These are phyloP conservation scores for Rhizophagus clarus DNA, from an alignment of 192 early-diverging fungal species.

Conservation along the genomic window DNA sequence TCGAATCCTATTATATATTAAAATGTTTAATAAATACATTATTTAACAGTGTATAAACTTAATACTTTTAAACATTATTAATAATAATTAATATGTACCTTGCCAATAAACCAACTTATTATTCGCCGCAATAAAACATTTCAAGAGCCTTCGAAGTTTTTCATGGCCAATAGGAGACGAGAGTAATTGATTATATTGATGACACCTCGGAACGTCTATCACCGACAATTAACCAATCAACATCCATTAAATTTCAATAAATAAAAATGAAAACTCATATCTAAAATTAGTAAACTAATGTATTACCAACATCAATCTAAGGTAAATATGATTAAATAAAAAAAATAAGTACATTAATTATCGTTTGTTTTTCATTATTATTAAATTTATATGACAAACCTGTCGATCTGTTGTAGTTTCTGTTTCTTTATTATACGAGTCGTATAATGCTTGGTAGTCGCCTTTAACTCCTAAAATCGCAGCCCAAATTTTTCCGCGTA, in stretches of 20 bases:
- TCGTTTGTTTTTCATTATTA: background rate
- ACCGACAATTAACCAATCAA: background rate
- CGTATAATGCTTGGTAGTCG: constrained; percentile 55
- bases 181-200: constrained; percentile 67
- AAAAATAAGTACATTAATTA: background rate
- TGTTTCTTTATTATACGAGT: constrained; percentile 53
- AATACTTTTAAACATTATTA: background rate
- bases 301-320: constrained; percentile 34
- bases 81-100: constrained; percentile 44
- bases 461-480: constrained; percentile 61
- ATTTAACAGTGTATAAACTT: no score
- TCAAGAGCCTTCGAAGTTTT: constrained; percentile 60
- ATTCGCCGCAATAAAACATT: constrained; percentile 63
- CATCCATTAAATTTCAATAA: background rate
- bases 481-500: constrained; percentile 70
- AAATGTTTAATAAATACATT: background rate
- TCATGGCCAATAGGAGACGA: constrained; percentile 64
- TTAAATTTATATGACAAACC: constrained; percentile 36
- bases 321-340: background rate
- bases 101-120: constrained; percentile 78
- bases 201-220: constrained; percentile 68
- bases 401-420: constrained; percentile 56
- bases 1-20: constrained; percentile 56
- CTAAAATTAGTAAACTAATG: constrained; percentile 5
- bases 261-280: background rate